phyloP scores from a whole-genome alignment of 176 grass and related monocot genomes.

The Canna indica region DNA sequence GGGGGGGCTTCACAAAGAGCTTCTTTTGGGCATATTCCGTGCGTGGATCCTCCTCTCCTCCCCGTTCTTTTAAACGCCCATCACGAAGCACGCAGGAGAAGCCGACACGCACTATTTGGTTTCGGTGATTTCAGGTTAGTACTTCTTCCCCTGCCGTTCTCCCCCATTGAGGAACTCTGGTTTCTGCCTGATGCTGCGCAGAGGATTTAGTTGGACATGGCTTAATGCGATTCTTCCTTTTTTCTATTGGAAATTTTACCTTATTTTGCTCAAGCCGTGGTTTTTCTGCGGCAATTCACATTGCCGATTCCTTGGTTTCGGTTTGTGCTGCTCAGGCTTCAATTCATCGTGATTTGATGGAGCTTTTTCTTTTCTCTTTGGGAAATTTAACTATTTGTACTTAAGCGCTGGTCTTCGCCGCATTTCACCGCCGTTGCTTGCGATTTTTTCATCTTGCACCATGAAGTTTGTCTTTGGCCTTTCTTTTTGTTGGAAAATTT shows the following conservation, averaged over 20 bases:
- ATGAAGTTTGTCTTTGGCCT: background rate
- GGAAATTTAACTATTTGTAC: background rate
- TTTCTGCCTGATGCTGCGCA: background rate
- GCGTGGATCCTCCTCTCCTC: slow-evolving; percentile 34
- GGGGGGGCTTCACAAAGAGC: too few relatives aligned
- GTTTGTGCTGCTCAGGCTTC: too few relatives aligned
- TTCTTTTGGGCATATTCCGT: slow-evolving; percentile 49
- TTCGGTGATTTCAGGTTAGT: slow-evolving; percentile 6
- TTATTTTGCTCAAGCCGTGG: too few relatives aligned
- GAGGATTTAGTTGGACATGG: background rate
- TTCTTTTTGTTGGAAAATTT: background rate
- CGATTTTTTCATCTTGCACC: background rate
- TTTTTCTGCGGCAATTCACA: too few relatives aligned
- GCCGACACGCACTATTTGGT: background rate
- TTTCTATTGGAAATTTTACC: too few relatives aligned
- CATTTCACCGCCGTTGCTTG: background rate
- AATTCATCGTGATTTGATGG: too few relatives aligned
- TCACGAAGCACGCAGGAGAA: background rate
- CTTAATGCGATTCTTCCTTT: background rate
- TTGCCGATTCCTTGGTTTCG: too few relatives aligned
- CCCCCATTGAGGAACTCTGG: background rate
- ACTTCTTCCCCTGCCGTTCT: background rate
- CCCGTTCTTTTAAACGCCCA: background rate
- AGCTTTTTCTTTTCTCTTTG: too few relatives aligned
- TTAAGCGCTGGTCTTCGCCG: background rate